A percentile compares a stretch with the other conserved stretches of the same genome.
phyloP scores from a whole-genome alignment of 2,329 filamentous ascomycete species.

The Myriosclerotinia scirpicola region DNA sequence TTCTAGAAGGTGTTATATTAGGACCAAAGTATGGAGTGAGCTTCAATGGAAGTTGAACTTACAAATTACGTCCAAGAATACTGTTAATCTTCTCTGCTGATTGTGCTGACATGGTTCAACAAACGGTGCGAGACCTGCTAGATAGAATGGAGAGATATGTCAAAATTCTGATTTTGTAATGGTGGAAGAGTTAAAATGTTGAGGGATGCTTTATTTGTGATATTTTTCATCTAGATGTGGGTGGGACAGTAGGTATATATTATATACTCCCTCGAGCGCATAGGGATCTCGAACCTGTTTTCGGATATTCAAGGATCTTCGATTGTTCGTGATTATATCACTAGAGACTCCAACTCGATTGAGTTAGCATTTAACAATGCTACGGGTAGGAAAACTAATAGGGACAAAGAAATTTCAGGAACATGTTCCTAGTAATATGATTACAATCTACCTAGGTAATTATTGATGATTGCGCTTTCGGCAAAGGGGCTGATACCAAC shows the following conservation, averaged over 20 bases:
- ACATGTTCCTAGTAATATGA: background rate
- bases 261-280: no score
- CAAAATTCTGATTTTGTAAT: background rate
- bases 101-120: background rate
- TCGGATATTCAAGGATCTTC: no score
- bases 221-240: background rate
- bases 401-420: background rate
- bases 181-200: background rate
- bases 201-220: background rate
- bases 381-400: background rate
- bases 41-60: background rate
- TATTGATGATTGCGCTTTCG: no score
- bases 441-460: no score
- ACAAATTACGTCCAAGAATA: slow-evolving; percentile 7
- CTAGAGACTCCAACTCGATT: background rate
- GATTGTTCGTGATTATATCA: background rate
- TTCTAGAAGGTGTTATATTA: background rate
- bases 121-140: background rate
- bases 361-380: background rate
- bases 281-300: background rate
- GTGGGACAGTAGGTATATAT: background rate
- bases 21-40: background rate
- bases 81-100: background rate
- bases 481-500: background rate
- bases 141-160: background rate